Conservation (phyloP, 208 protist genomes). For the Jaenimonas drosophilae region DNA sequence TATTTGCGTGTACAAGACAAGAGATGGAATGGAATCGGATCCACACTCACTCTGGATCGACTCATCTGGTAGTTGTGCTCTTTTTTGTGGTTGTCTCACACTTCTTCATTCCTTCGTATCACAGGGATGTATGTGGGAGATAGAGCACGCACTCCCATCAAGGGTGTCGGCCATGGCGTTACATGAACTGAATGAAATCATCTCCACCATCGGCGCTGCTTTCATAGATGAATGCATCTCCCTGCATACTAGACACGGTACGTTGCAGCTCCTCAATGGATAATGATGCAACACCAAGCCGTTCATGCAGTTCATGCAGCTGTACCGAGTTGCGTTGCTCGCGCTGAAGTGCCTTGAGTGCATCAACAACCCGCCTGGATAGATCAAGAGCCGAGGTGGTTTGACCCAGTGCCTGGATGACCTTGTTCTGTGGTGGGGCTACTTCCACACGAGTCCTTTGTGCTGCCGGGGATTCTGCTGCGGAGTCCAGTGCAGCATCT, state of each 20-base stretch:
- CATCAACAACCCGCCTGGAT: slow-evolving; percentile 27
- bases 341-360: slow-evolving; percentile 45
- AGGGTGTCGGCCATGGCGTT: too few species aligned
- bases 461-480: background rate
- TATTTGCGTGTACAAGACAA: too few species aligned
- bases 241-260: slow-evolving; percentile 40
- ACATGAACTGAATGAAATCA: slow-evolving; percentile 70
- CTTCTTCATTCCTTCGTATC: too few species aligned
- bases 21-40: too few species aligned
- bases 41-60: too few species aligned
- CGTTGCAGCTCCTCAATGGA: slow-evolving; percentile 25
- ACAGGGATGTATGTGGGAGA: too few species aligned
- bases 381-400: slow-evolving; percentile 8
- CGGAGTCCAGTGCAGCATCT: background rate
- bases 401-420: slow-evolving; percentile 2
- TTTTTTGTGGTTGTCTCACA: too few species aligned
- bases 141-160: too few species aligned
- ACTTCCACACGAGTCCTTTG: too few species aligned
- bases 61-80: too few species aligned
- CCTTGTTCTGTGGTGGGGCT: background rate
- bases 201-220: slow-evolving; percentile 31
- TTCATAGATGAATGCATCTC: slow-evolving; percentile 71
- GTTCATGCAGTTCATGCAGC: slow-evolving; percentile 41
- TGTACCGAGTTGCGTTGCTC: slow-evolving; percentile 41
- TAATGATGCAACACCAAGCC: slow-evolving; percentile 7